Evolutionary conservation across 495 filamentous ascomycete genomes (phyloP).

Genomic region (Melanomma pulvis-pyrius): DNA sequence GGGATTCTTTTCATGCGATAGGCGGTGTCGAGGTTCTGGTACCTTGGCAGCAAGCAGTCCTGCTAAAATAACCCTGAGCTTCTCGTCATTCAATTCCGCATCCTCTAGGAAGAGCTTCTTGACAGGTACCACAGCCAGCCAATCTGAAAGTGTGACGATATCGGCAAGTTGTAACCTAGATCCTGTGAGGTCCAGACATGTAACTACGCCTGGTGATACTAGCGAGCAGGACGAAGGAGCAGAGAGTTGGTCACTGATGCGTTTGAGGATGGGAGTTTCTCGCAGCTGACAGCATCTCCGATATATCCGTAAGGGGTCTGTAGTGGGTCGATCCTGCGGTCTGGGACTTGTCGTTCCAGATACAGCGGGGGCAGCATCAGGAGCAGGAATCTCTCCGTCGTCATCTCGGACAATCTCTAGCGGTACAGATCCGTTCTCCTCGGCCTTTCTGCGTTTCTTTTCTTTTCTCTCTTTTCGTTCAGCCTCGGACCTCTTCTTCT

Average conservation of each 20-base stretch:
- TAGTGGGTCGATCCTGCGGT: constrained; percentile 74
- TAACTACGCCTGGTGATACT: constrained; percentile 69
- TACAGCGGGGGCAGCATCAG: constrained; percentile 29
- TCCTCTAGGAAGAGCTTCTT: constrained; percentile 82
- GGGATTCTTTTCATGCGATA: constrained; percentile 44
- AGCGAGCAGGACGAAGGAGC: constrained; percentile 62
- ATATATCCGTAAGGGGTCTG: constrained; percentile 90
- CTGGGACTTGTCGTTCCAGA: constrained; percentile 44
- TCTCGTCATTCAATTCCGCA: constrained; percentile 83
- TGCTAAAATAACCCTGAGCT: constrained; percentile 80
- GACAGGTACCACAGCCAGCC: constrained; percentile 89
- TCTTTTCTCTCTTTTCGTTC: constrained; percentile 86
- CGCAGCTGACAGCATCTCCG: constrained; percentile 90
- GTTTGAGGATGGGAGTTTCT: constrained; percentile 86
- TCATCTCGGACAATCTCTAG: constrained; percentile 70
- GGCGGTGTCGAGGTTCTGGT: constrained; percentile 24
- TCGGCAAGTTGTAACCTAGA: constrained; percentile 83
- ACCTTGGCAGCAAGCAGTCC: constrained; percentile 79
- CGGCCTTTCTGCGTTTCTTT: constrained; percentile 73
- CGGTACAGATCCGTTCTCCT: constrained; percentile 79
- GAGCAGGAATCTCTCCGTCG: constrained; percentile 15
- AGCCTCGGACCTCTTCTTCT: constrained; percentile 87
- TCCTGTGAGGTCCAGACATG: constrained; percentile 78
- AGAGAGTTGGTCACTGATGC: constrained; percentile 83
- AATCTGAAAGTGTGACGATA: constrained; percentile 84